Conservation (phyloP, 108 stramenopile genomes). For the Schizochytrium sp. region DNA sequence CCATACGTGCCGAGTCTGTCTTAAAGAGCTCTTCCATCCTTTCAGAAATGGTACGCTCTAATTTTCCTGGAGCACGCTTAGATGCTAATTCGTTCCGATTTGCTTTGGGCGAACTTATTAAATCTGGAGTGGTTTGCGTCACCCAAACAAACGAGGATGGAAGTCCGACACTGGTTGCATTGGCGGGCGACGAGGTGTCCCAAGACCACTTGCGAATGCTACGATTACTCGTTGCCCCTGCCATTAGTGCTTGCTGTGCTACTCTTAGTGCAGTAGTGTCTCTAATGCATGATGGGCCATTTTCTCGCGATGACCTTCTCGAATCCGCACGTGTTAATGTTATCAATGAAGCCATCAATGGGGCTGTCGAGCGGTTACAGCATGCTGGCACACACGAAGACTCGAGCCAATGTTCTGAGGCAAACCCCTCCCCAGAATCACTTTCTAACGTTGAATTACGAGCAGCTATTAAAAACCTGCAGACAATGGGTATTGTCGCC, state of each 20-base stretch:
- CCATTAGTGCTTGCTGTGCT: conserved; percentile 13
- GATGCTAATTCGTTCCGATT: background rate
- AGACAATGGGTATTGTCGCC: conserved; percentile 9
- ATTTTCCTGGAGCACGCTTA: background rate
- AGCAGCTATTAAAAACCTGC: background rate
- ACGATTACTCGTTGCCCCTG: conserved; percentile 51
- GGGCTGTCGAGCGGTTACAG: background rate
- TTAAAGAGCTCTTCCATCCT: background rate
- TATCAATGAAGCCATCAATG: background rate
- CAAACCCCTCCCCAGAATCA: background rate
- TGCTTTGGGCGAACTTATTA: background rate
- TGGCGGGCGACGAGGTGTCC: background rate
- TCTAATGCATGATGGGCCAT: background rate
- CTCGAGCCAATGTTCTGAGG: too few species aligned
- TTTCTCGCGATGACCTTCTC: background rate
- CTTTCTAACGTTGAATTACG: conserved; percentile 49
- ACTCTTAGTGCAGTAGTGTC: background rate
- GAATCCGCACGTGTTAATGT: background rate
- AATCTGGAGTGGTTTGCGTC: background rate
- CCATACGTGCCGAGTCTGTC: background rate
- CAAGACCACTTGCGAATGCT: conserved; percentile 34
- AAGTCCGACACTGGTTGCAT: background rate
- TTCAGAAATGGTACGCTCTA: background rate
- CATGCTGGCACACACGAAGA: background rate
- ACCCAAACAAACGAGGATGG: background rate